These are phyloP conservation scores for Hsuehochloa calcarea DNA, from an alignment of 176 grass and related monocot species.

Conservation along the genomic window DNA sequence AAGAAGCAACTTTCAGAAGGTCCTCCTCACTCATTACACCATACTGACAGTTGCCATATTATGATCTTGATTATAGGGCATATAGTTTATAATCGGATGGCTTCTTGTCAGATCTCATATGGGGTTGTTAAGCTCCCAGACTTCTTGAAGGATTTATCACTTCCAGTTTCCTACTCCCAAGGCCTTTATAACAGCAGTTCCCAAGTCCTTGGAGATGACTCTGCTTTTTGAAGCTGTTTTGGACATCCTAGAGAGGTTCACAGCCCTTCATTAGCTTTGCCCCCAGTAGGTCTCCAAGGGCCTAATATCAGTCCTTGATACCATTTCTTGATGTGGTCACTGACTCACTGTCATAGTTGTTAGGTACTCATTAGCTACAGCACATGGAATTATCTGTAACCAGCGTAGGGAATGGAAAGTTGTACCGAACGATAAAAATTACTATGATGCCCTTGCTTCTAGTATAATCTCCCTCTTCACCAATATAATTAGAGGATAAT, in stretches of 20 bases:
- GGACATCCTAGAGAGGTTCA: not conserved
- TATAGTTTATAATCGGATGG: not conserved
- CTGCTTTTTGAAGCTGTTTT: not conserved
- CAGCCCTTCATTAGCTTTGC: not conserved
- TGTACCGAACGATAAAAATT: not conserved
- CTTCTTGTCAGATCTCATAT: not conserved
- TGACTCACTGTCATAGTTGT: not conserved
- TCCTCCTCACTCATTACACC: not conserved
- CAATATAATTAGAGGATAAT: not conserved
- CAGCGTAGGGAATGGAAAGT: not conserved
- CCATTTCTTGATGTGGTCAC: not conserved
- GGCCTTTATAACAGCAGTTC: not conserved
- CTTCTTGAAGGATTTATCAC: not conserved
- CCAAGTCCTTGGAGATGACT: not conserved
- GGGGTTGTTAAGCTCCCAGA: not conserved
- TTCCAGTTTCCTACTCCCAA: not conserved
- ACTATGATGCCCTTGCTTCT: not conserved
- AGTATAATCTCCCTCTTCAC: not conserved
- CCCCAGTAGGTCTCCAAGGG: not conserved
- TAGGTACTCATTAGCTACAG: not conserved
- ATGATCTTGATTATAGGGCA: not conserved
- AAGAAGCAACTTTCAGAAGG: not conserved
- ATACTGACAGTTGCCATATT: not conserved
- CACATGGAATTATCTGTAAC: not conserved
- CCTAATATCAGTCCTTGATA: conserved; percentile 9